Evolutionary conservation across 73 alveolate species (phyloP).

Genomic region (Stentor roeselii): DNA sequence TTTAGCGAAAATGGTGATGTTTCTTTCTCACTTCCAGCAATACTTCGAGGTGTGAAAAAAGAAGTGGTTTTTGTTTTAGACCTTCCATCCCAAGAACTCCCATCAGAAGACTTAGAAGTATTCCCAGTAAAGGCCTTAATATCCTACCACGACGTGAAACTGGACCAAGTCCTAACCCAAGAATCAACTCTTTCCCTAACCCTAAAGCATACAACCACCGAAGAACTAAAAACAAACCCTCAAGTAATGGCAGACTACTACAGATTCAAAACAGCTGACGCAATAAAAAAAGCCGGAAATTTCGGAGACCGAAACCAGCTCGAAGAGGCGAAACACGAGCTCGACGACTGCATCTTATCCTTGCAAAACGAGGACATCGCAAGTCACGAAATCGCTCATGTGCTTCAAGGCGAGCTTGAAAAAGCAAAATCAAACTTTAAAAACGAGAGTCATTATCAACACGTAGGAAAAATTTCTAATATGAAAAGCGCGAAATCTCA

Average conservation of each 20-base stretch:
- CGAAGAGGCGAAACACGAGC: neutral
- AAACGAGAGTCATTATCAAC: neutral
- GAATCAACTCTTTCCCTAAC: neutral
- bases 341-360: neutral
- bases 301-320: neutral
- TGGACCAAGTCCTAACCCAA: neutral
- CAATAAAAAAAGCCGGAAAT: neutral
- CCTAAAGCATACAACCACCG: neutral
- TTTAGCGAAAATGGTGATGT: constrained; percentile 12
- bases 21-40: neutral
- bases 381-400: neutral
- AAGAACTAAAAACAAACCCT: neutral
- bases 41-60: neutral
- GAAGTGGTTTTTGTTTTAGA: neutral
- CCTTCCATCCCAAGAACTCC: neutral
- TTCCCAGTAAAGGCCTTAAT: neutral
- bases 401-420: neutral
- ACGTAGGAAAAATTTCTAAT: neutral
- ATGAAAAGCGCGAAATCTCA: neutral
- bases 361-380: neutral
- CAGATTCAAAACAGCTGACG: neutral
- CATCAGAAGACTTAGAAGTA: neutral
- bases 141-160: neutral
- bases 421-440: neutral
- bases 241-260: neutral